Conservation (phyloP, 2,329 filamentous ascomycete genomes). For the Zasmidium citrigriseum region DNA sequence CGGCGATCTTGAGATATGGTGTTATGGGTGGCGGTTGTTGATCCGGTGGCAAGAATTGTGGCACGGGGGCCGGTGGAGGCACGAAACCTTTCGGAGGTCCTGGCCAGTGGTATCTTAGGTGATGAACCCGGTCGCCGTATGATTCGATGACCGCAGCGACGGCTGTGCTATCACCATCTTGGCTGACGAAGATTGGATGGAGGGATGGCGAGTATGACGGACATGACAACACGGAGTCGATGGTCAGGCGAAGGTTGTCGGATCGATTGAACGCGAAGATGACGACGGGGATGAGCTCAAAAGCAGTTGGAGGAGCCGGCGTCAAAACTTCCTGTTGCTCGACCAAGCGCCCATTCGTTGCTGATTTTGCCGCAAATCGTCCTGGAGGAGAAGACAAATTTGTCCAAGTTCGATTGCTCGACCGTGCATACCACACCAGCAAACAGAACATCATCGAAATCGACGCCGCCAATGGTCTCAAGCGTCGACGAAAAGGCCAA, state of each 20-base stretch:
- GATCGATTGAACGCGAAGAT: neutral
- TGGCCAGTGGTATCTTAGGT: neutral
- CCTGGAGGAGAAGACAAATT: no score
- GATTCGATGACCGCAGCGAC: neutral
- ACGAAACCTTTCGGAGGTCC: neutral
- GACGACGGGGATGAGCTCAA: neutral
- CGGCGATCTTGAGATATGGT: neutral
- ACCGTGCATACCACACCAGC: no score
- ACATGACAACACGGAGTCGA: neutral
- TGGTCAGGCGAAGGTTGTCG: neutral
- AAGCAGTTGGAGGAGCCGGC: no score
- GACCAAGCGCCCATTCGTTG: no score
- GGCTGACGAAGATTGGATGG: neutral
- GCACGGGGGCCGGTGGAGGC: neutral
- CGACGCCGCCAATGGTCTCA: no score
- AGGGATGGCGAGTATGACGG: neutral
- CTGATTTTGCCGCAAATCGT: no score
- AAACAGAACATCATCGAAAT: no score
- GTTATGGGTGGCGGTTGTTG: neutral
- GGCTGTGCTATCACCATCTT: neutral
- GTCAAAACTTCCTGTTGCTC: no score
- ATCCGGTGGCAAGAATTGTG: neutral
- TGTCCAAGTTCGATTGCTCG: no score
- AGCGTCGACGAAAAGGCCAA: no score
- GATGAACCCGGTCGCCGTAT: neutral